phyloP scores from a whole-genome alignment of 305 asterid genomes.

The Fraxinus ornus region DNA sequence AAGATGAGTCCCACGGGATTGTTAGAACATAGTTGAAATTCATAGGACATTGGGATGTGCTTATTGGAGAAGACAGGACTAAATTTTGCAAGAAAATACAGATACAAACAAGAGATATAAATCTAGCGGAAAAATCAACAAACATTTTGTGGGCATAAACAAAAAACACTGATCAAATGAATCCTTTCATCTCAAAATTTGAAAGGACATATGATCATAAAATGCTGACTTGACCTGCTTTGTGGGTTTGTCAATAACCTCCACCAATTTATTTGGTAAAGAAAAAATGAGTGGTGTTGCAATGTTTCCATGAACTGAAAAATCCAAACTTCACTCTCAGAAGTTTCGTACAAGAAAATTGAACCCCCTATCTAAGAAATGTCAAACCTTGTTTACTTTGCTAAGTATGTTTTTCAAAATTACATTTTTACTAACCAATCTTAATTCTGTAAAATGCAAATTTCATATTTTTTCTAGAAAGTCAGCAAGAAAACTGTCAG shows the following conservation, averaged over 20 bases:
- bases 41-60: constrained; percentile 37
- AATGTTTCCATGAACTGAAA: constrained; percentile 1
- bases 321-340: background rate
- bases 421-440: background rate
- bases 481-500: background rate
- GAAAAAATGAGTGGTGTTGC: background rate
- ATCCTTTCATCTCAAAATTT: background rate
- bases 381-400: background rate
- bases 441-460: background rate
- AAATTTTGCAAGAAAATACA: constrained; percentile 15
- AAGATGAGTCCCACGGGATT: constrained; percentile 57
- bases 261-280: background rate
- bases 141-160: constrained; percentile 24
- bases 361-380: background rate
- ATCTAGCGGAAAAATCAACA: background rate
- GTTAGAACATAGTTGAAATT: constrained; percentile 44
- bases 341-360: constrained; percentile 12
- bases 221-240: background rate
- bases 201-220: background rate
- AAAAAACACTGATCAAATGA: background rate
- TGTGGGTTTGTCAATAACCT: background rate
- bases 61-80: constrained; percentile 19
- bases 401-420: background rate
- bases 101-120: background rate
- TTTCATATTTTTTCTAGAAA: background rate